Base-by-base conservation (phyloP, 345 rosid genomes). In the Salix udensis region DNA sequence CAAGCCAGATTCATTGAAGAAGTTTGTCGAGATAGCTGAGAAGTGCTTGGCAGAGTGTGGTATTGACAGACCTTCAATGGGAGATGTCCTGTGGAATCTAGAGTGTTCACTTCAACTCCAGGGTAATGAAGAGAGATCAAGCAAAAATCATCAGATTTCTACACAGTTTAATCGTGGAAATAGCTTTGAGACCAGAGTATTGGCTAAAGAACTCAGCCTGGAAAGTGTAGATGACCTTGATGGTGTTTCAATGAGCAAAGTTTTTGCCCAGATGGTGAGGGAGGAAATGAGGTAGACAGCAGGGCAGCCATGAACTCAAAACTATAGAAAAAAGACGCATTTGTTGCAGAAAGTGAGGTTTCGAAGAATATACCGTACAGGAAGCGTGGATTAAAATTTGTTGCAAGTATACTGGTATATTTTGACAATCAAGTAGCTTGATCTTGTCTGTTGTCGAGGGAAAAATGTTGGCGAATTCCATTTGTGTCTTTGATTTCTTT, bases 31-130 rank as follows among this genome's bases (percentile, higher is more conserved):
- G 76, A 77, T 86, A 68, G 88, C 88, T 15, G 89, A 82, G 83
- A 91, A 91, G 82, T 91, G 96, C 87, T 76, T 89, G 81, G 84
- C 83, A 0, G 84, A 76, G 66, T 28, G 77, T 13, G 88, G 94
- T 4, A 37, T 77, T 23, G 79, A 86, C 24, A 80, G 96, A 30
- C 94, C 96, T 68, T 78, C 90, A 16, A 84, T 86, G 92, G 96
- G 96, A 77, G 90, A 91, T 18, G 73, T 91, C 68, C 72, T 88
- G 67, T 89, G 93, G 96, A 91, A 91, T 77, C 69, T 89, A 71
- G 96, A 91, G 87, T 81, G n/a, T 24, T 81, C 89, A 53, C 89
- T 91, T 77, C 80, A 87, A 72, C 82, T 81, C 15, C 89, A 87
- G 68, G 80, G 83, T 2, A 80, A 79, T 48, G 86, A 82, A 4